Evolutionary conservation across 2,329 filamentous ascomycete genomes (phyloP).

Genomic region (Lachnum nothofagi): DNA sequence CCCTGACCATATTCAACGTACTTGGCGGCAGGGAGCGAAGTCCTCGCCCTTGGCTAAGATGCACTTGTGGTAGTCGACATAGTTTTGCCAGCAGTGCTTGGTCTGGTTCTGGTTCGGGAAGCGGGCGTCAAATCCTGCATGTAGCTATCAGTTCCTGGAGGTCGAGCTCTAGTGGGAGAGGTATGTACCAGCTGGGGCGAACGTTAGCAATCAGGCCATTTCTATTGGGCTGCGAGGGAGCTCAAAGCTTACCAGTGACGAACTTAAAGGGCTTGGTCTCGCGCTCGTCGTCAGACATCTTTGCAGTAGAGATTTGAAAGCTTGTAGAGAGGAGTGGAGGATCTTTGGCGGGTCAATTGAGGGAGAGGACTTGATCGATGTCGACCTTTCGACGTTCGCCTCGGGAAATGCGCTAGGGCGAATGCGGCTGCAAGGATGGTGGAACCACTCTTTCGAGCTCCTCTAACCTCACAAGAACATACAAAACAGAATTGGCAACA

Average conservation of each 20-base stretch:
- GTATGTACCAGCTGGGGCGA: conserved; percentile 41
- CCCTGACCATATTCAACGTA: conserved; percentile 42
- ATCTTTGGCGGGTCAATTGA: conserved; percentile 27
- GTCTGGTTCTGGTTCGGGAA: conserved; percentile 98
- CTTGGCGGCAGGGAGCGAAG: conserved; percentile 94
- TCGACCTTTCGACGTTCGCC: conserved; percentile 33
- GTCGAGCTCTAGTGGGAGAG: conserved; percentile 7
- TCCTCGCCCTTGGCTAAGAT: conserved; percentile 97
- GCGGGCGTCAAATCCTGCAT: conserved; percentile 89
- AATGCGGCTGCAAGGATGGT: conserved; percentile 12
- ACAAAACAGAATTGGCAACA: conserved; percentile 13
- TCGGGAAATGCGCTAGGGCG: conserved; percentile 17
- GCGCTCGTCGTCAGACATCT: conserved; percentile 84
- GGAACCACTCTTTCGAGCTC: conserved; percentile 23
- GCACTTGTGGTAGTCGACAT: conserved; percentile 99
- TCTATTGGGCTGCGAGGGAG: conserved; percentile 16
- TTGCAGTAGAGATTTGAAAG: conserved; percentile 43
- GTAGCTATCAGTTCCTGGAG: conserved; percentile 17
- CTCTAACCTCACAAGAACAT: conserved; percentile 14
- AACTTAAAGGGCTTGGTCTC: conserved; percentile 99
- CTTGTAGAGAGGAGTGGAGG: conserved; percentile 31
- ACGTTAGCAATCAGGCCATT: conserved; percentile 38
- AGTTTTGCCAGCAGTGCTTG: conserved; percentile 99
- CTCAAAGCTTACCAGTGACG: conserved; percentile 75
- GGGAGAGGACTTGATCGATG: conserved; percentile 33